phyloP scores from a whole-genome alignment of 495 filamentous ascomycete species.

The Durotheca rogersii region DNA sequence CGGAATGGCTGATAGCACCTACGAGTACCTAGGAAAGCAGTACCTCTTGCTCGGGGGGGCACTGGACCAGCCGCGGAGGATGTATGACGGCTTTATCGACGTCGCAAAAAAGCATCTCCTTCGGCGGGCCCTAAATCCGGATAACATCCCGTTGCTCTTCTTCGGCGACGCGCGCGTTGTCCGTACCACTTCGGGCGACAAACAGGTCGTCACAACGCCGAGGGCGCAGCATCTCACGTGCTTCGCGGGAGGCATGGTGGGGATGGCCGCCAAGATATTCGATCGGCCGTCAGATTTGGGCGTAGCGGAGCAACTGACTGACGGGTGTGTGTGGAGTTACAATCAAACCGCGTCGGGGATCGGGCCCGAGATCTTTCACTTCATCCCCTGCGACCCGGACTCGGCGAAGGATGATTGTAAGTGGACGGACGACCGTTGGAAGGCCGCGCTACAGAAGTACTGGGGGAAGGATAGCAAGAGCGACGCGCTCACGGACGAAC shows the following conservation, averaged over 20 bases:
- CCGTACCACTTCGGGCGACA: conserved; percentile 11
- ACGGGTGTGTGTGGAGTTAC: conserved; percentile 90
- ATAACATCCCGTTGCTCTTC: conserved; percentile 66
- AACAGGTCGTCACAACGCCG: conserved; percentile 30
- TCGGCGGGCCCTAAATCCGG: conserved; percentile 60
- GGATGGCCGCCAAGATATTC: conserved; percentile 73
- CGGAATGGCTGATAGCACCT: conserved; percentile 74
- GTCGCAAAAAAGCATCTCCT: conserved; percentile 68
- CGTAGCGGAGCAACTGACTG: conserved; percentile 70
- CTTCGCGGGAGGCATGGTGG: conserved; percentile 86
- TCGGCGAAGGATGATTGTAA: conserved; percentile 33
- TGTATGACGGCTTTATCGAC: conserved; percentile 74
- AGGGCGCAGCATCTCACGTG: conserved; percentile 56
- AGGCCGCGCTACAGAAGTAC: conserved; percentile 31
- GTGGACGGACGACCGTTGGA: conserved; percentile 37
- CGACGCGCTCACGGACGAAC: conserved; percentile 37
- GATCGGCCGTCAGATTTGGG: conserved; percentile 67
- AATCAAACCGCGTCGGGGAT: conserved; percentile 68
- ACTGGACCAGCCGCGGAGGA: conserved; percentile 67
- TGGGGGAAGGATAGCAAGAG: conserved; percentile 30
- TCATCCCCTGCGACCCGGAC: conserved; percentile 57
- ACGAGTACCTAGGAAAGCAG: conserved; percentile 80
- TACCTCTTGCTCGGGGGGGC: conserved; percentile 70
- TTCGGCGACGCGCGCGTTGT: conserved; percentile 48
- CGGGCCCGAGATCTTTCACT: conserved; percentile 70